Conservation (phyloP, 2,329 filamentous ascomycete genomes). For the Trichothecium roseum region DNA sequence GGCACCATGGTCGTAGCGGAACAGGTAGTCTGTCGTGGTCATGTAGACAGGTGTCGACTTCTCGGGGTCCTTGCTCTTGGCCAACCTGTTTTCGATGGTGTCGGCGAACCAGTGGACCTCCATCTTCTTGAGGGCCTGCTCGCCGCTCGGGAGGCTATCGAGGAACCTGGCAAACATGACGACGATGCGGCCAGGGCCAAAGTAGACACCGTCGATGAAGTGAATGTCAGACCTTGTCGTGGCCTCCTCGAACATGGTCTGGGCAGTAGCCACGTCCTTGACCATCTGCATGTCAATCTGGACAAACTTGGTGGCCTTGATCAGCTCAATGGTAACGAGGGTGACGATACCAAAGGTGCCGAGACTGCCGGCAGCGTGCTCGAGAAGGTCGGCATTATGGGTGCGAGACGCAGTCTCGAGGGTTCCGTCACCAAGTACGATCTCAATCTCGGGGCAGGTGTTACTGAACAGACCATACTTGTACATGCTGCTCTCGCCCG, state of each 20-base stretch:
- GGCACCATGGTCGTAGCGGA: conserved; percentile 45
- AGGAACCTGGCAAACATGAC: conserved; percentile 40
- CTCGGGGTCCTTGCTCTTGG: conserved; percentile 11
- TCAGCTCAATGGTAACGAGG: conserved; percentile 39
- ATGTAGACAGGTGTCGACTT: conserved; percentile 19
- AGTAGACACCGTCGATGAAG: conserved; percentile 49
- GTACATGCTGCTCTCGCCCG: conserved; percentile 46
- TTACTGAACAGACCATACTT: conserved; percentile 46
- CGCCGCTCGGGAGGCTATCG: conserved; percentile 31
- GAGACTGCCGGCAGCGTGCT: conserved; percentile 40
- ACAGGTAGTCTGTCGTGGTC: conserved; percentile 41
- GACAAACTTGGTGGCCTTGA: conserved; percentile 36
- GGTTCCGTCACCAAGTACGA: conserved; percentile 42
- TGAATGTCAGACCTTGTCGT: conserved; percentile 22
- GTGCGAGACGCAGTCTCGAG: conserved; percentile 34
- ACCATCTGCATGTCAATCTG: conserved; percentile 34
- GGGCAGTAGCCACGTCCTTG: conserved; percentile 17
- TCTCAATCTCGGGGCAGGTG: conserved; percentile 40
- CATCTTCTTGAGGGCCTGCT: conserved; percentile 23
- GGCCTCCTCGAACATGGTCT: conserved; percentile 25
- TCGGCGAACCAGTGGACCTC: conserved; percentile 19
- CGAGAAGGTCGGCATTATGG: conserved; percentile 37
- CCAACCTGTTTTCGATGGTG: conserved; percentile 14
- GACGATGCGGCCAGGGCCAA: conserved; percentile 31
- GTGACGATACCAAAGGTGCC: conserved; percentile 48